Percentiles rank a stretch among this genome's conserved stretches.
Conservation (phyloP, 305 asterid species). For the Solanum aculeatissimum region DNA sequence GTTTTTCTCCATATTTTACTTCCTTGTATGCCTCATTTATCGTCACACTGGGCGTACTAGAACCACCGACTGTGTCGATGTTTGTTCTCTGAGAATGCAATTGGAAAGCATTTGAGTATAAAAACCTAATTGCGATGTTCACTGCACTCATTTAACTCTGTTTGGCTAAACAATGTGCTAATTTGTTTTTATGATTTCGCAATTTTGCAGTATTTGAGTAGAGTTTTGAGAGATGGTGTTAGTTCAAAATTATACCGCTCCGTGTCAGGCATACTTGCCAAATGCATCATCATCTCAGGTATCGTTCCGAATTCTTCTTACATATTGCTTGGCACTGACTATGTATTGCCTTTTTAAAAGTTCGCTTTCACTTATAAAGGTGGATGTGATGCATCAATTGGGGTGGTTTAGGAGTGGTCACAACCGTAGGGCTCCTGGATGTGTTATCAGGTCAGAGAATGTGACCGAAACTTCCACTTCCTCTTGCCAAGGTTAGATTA, state of each 20-base stretch:
- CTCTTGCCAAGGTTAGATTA: conserved; percentile 4
- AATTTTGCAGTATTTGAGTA: background rate
- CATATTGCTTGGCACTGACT: background rate
- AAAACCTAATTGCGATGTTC: background rate
- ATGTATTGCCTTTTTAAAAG: background rate
- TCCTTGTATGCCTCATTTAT: background rate
- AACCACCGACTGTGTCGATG: background rate
- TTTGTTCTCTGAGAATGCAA: background rate
- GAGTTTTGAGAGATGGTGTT: background rate
- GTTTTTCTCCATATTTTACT: background rate
- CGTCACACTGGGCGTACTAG: background rate
- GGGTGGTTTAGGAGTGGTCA: conserved; percentile 9
- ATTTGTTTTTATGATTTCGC: background rate
- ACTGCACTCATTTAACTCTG: background rate
- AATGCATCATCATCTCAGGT: conserved; percentile 14
- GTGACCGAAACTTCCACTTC: conserved; percentile 10
- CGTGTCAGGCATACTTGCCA: background rate
- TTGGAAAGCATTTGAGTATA: background rate
- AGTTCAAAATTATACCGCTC: background rate
- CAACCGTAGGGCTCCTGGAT: conserved; percentile 1
- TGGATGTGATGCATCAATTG: conserved; percentile 12
- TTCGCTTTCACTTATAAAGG: background rate
- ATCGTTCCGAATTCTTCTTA: background rate
- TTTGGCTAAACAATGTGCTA: background rate
- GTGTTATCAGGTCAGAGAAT: conserved; percentile 17